A percentile compares a stretch with the other conserved stretches of the same genome.
Conservation (phyloP, 140 eudicot species). For the Flaveria floridana region DNA sequence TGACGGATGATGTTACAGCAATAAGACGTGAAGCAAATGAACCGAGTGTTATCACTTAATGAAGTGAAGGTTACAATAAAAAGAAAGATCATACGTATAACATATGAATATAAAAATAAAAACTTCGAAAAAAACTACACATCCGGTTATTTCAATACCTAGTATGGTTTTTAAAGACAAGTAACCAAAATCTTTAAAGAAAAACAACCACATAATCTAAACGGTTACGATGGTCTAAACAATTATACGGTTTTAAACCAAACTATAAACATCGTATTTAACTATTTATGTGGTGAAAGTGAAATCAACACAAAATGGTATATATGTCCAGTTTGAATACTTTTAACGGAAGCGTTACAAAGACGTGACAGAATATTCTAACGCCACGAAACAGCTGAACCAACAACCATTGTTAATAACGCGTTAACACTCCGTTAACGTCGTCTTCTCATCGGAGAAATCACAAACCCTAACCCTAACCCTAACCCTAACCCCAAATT, state of each 20-base stretch:
- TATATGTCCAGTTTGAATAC: not conserved
- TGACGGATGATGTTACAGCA: too few species aligned
- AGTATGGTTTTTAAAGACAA: too few species aligned
- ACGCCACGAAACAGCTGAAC: slow-evolving; percentile 28
- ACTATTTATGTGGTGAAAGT: not conserved
- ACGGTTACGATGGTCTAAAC: not conserved
- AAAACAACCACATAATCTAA: too few species aligned
- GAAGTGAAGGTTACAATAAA: too few species aligned
- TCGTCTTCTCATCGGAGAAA: slow-evolving; percentile 30
- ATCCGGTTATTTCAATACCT: too few species aligned
- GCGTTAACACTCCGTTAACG: slow-evolving; percentile 42
- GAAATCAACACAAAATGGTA: not conserved
- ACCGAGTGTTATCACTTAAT: too few species aligned
- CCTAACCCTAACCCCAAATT: slow-evolving; percentile 11
- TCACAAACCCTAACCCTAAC: slow-evolving; percentile 47
- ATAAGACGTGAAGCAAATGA: too few species aligned
- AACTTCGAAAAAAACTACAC: too few species aligned
- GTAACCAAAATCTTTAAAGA: too few species aligned
- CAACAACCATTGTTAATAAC: slow-evolving; percentile 9
- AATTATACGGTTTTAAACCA: not conserved
- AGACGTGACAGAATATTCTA: slow-evolving; percentile 21
- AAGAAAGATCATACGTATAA: too few species aligned
- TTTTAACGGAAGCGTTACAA: slow-evolving; percentile 32
- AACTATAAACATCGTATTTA: too few species aligned
- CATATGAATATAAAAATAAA: too few species aligned